Evolutionary conservation across 495 filamentous ascomycete species (phyloP).

Genomic region (Sporormia fimetaria): DNA sequence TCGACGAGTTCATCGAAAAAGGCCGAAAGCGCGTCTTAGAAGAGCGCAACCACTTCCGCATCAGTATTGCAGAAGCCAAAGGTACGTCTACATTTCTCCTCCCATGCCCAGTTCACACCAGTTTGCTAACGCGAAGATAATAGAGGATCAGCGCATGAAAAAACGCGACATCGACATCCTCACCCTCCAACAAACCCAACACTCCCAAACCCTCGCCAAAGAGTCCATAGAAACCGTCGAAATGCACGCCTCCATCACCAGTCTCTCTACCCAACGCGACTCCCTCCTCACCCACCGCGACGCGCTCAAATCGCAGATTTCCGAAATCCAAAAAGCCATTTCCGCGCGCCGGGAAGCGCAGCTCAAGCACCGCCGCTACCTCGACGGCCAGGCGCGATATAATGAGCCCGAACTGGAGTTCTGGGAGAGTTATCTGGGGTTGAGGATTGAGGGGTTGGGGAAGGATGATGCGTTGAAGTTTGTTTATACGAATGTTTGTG

Average conservation of each 20-base stretch:
- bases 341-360: conserved; percentile 50
- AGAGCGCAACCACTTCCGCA: conserved; percentile 85
- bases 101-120: not conserved
- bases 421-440: conserved; percentile 81
- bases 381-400: conserved; percentile 68
- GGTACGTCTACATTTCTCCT: conserved; percentile 42
- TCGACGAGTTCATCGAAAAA: conserved; percentile 88
- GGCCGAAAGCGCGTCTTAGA: conserved; percentile 80
- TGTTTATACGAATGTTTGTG: conserved; percentile 76
- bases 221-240: conserved; percentile 80
- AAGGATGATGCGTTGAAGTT: conserved; percentile 79
- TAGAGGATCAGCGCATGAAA: conserved; percentile 85
- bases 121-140: conserved; percentile 12
- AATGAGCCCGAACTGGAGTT: conserved; percentile 90
- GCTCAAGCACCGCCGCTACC: conserved; percentile 48
- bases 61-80: conserved; percentile 79
- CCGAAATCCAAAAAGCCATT: conserved; percentile 59
- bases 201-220: conserved; percentile 70
- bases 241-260: conserved; percentile 69
- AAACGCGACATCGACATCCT: conserved; percentile 78
- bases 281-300: conserved; percentile 60
- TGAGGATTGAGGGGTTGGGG: conserved; percentile 84
- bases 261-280: conserved; percentile 65
- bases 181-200: conserved; percentile 59
- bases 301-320: conserved; percentile 64